These are phyloP conservation scores for Phytopythium oedochilum DNA, from an alignment of 352 stramenopile genomes.

Conservation along the genomic window DNA sequence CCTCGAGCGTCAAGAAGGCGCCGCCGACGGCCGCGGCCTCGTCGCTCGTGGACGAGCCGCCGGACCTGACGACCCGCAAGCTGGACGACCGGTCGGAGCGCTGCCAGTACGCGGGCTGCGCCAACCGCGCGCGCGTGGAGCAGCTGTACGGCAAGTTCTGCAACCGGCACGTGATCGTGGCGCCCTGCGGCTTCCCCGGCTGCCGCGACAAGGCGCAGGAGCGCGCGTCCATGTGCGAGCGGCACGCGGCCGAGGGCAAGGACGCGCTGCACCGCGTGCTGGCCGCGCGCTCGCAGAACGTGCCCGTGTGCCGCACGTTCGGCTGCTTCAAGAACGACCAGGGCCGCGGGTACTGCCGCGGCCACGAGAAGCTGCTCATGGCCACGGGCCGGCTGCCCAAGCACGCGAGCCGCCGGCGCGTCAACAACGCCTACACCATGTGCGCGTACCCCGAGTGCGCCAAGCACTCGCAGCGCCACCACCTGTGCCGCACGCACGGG, in stretches of 20 bases:
- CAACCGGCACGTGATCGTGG: conserved; percentile 84
- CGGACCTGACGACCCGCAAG: conserved; percentile 49
- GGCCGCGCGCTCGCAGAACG: conserved; percentile 59
- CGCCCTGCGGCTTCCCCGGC: conserved; percentile 79
- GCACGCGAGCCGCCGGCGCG: conserved; percentile 78
- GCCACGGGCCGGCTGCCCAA: conserved; percentile 64
- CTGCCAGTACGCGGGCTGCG: conserved; percentile 72
- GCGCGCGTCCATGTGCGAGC: conserved; percentile 64
- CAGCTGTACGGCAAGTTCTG: conserved; percentile 83
- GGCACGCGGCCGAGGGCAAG: conserved; percentile 63
- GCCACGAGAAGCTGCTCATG: conserved; percentile 86
- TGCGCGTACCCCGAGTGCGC: conserved; percentile 79
- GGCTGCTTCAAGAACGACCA: conserved; percentile 89
- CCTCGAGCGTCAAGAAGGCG: conserved; percentile 5
- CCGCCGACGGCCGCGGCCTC: conserved; percentile 32
- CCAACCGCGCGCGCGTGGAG: conserved; percentile 69
- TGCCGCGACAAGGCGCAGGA: conserved; percentile 71
- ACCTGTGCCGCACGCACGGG: conserved; percentile 82
- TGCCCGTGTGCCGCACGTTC: conserved; percentile 66
- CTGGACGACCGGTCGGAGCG: conserved; percentile 62
- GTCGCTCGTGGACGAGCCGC: conserved; percentile 29
- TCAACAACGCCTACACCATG: conserved; percentile 89
- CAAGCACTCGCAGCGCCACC: conserved; percentile 83
- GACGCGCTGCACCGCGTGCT: conserved; percentile 67
- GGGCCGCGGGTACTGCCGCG: conserved; percentile 76